Evolutionary conservation across 116 monocot genomes (phyloP), one percentile per base, ranked within the genome.

Genomic region (Papilionanthe hybrid): DNA sequence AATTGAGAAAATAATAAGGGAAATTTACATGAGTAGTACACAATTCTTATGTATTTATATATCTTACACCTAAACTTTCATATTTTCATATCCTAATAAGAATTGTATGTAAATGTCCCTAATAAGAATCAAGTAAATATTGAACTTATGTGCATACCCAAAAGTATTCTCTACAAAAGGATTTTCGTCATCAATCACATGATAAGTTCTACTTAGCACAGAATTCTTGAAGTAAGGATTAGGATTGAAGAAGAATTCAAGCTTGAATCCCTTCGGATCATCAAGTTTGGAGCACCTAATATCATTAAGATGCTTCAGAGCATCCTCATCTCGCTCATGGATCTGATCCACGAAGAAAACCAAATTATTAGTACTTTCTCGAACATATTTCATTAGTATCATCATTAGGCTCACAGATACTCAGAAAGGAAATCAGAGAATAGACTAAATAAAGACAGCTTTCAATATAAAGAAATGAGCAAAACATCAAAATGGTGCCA

Each of bases 161-260:
- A 91, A 86, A 49, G 90, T 90, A 86, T 90, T 93, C 85, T 96
- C 92, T 32, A 93, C 78, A 81, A 93, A 85, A 28, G 96, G 93
- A 22, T 93, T 93, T 67, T 91, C 90, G 15, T 96, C 90, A 86
- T 93, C 96, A 74, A 93, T 83, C 93, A 96, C 89, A 79, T 90
- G 91, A 83, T 93, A 96, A n/a, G 88, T 89, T 75, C 90, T 96
- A 11, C 87, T 90, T 76, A 96, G 83, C 30, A 96, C 85, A 44
- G 88, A 78, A 66, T 96, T 96, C 78, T 91, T 93, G 85, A 96
- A 96, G 67, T 85, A 91, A 63, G 96, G 90, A 57, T 93, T 96
- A 20, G 87, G 8, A 83, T 90, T 86, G 79, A 96, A 96, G 79
- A 85, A 84, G 75, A 96, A 96, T 49, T 92, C 96, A 75, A 96